A percentile compares a stretch with the other conserved stretches of the same genome.
Conservation (phyloP, 495 filamentous ascomycete species). For the Oleoguttula mirabilis region DNA sequence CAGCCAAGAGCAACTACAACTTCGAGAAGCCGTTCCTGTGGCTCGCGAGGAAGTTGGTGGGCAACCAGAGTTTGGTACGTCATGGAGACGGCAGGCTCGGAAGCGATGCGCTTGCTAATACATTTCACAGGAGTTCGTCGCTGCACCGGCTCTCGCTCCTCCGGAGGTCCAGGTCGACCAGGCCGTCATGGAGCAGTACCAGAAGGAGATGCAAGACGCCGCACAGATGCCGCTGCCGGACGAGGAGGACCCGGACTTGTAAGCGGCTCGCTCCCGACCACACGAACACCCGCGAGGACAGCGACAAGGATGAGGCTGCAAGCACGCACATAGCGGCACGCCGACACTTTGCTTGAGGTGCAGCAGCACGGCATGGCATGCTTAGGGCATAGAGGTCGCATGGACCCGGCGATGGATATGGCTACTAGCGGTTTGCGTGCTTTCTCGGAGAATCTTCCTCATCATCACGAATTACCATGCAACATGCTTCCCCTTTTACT, state of each 20-base stretch:
- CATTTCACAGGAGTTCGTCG: slow-evolving; percentile 94
- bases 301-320: too few species aligned
- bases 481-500: not conserved
- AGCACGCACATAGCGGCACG: too few species aligned
- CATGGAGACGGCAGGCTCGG: too few species aligned
- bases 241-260: slow-evolving; percentile 80
- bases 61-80: slow-evolving; percentile 78
- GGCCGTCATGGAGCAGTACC: slow-evolving; percentile 65
- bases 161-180: slow-evolving; percentile 82
- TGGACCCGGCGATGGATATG: slow-evolving; percentile 13
- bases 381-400: slow-evolving; percentile 1
- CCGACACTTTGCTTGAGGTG: too few species aligned
- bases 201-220: slow-evolving; percentile 78
- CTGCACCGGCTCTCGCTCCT: slow-evolving; percentile 84
- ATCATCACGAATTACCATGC: slow-evolving; percentile 2
- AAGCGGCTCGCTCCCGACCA: slow-evolving; percentile 26
- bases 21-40: slow-evolving; percentile 99
- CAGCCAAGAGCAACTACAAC: slow-evolving; percentile 99
- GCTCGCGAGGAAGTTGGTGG: slow-evolving; percentile 96
- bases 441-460: slow-evolving; percentile 2
- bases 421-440: slow-evolving; percentile 12
- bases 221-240: slow-evolving; percentile 78
- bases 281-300: too few species aligned
- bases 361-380: not conserved
- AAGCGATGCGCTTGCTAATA: too few species aligned